These are phyloP conservation scores for Malus hybrid DNA, from an alignment of 331 rosid genomes.

Conservation along the genomic window DNA sequence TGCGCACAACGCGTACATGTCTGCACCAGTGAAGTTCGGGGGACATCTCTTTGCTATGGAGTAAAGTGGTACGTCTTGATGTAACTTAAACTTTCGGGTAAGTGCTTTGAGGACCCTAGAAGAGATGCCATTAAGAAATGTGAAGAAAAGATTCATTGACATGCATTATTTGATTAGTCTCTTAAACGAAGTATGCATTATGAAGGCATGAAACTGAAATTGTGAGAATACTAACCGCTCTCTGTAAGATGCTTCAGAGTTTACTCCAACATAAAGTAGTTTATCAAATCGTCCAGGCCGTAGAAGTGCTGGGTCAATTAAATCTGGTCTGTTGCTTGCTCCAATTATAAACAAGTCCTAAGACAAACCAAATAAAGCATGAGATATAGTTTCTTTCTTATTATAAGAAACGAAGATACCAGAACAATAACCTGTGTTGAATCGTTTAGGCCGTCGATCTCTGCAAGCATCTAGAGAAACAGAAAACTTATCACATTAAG, in stretches of 20 bases:
- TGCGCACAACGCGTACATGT: slow-evolving; percentile 61
- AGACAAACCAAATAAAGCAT: slow-evolving; percentile 9
- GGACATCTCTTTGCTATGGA: slow-evolving; percentile 86
- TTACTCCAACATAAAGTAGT: slow-evolving; percentile 84
- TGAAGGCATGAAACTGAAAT: background rate
- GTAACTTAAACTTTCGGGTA: slow-evolving; percentile 77
- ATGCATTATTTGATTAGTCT: background rate
- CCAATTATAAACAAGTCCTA: slow-evolving; percentile 95
- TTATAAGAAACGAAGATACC: background rate
- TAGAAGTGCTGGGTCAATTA: slow-evolving; percentile 91
- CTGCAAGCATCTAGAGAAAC: slow-evolving; percentile 89
- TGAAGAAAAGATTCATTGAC: background rate
- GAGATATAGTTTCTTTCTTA: background rate
- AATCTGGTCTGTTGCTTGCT: slow-evolving; percentile 97
- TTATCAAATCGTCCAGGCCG: slow-evolving; percentile 98
- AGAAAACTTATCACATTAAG: slow-evolving; percentile 16
- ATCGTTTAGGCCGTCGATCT: slow-evolving; percentile 90
- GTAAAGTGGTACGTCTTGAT: slow-evolving; percentile 63
- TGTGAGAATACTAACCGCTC: slow-evolving; percentile 45
- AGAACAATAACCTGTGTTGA: slow-evolving; percentile 61
- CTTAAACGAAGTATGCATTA: background rate
- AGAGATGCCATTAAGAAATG: background rate
- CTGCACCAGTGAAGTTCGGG: slow-evolving; percentile 93
- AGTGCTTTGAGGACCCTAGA: slow-evolving; percentile 84
- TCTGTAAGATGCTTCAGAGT: slow-evolving; percentile 79